These are phyloP conservation scores for Trypanosoma melophagium DNA, from an alignment of 208 protist species.

Conservation along the genomic window DNA sequence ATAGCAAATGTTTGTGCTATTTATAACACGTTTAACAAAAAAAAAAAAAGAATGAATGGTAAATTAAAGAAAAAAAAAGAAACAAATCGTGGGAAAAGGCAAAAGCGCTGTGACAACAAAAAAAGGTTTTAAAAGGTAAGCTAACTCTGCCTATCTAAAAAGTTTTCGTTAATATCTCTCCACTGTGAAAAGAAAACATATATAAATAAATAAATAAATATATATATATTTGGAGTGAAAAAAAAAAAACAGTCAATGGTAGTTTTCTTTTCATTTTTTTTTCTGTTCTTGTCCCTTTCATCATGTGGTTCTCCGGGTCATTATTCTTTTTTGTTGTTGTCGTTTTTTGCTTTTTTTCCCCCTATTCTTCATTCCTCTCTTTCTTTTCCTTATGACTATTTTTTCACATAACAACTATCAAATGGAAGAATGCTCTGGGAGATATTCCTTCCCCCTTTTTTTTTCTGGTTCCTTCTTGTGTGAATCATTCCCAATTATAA, in stretches of 20 bases:
- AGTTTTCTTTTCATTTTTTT: constrained; percentile 8
- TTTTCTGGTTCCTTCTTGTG: neutral
- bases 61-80: neutral
- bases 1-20: too few species aligned
- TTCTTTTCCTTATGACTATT: too few species aligned
- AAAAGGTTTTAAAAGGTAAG: neutral
- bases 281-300: neutral
- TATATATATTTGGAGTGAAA: too few species aligned
- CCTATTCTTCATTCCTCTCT: too few species aligned
- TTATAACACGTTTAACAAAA: too few species aligned
- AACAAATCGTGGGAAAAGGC: neutral
- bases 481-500: neutral
- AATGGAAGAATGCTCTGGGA: too few species aligned
- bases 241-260: neutral
- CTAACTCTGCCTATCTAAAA: too few species aligned
- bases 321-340: constrained; percentile 15
- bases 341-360: neutral
- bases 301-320: neutral
- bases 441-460: too few species aligned
- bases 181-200: neutral
- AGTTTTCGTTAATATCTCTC: too few species aligned
- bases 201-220: neutral
- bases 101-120: neutral
- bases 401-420: too few species aligned
- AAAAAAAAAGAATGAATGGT: neutral